These are phyloP conservation scores for Paecilomyces sp. DNA, from an alignment of 2,329 filamentous ascomycete species.

Conservation along the genomic window DNA sequence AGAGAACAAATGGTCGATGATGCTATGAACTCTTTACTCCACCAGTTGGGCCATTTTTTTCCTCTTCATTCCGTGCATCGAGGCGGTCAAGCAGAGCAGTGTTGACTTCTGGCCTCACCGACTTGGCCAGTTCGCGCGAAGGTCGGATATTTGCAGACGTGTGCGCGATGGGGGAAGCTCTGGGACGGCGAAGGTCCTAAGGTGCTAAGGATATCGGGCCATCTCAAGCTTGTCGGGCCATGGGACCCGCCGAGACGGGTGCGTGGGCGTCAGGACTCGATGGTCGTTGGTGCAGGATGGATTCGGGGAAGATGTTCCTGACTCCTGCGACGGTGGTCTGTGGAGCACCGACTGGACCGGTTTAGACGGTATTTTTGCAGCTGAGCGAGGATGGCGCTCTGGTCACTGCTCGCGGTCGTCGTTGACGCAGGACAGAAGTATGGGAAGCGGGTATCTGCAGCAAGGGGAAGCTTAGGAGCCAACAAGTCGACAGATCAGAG, in stretches of 20 bases:
- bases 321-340: slow-evolving; percentile 3
- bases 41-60: not conserved
- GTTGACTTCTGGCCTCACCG: not conserved
- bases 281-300: slow-evolving; percentile 18
- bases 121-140: not conserved
- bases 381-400: not conserved
- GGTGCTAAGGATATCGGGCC: slow-evolving; percentile 4
- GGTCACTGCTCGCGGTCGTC: not conserved
- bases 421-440: not conserved
- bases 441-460: not conserved
- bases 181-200: slow-evolving; percentile 1
- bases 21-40: not conserved
- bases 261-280: slow-evolving; percentile 14
- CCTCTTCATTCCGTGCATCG: not conserved
- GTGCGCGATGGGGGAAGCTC: not conserved
- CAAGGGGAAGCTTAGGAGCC: not conserved
- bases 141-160: slow-evolving; percentile 1
- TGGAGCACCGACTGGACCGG: not conserved
- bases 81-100: not conserved
- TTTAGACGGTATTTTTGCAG: not conserved
- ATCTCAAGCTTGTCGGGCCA: slow-evolving; percentile 15
- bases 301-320: slow-evolving; percentile 25
- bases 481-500: not conserved
- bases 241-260: slow-evolving; percentile 7
- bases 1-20: not conserved